Conservation (phyloP, 2,329 filamentous ascomycete genomes). For the Fusarium sp. region DNA sequence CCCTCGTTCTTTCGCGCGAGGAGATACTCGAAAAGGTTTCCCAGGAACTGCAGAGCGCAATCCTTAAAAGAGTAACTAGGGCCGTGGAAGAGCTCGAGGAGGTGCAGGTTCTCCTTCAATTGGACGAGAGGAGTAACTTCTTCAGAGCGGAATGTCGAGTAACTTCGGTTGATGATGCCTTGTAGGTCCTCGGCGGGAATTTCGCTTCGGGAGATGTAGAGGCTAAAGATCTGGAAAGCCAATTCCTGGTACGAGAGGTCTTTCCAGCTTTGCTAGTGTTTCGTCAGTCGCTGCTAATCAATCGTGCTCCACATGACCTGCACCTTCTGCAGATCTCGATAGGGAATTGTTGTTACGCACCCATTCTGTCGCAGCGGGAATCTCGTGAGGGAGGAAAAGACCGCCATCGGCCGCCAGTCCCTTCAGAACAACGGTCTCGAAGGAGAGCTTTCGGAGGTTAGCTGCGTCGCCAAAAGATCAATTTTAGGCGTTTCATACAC, state of each 20-base stretch:
- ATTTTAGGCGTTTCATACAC: slow-evolving; percentile 21
- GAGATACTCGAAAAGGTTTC: slow-evolving; percentile 96
- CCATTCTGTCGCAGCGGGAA: slow-evolving; percentile 75
- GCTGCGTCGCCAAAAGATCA: background rate
- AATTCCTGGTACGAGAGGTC: slow-evolving; percentile 84
- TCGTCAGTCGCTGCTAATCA: slow-evolving; percentile 4
- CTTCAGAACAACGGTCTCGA: slow-evolving; percentile 89
- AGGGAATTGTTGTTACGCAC: slow-evolving; percentile 50
- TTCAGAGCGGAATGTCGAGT: slow-evolving; percentile 84
- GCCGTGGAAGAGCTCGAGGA: slow-evolving; percentile 92
- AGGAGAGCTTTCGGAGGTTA: slow-evolving; percentile 72
- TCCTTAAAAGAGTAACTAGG: slow-evolving; percentile 98
- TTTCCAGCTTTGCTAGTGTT: slow-evolving; percentile 73
- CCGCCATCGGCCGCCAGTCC: slow-evolving; percentile 86
- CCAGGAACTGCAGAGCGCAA: slow-evolving; percentile 85
- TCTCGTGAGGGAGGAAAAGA: slow-evolving; percentile 85
- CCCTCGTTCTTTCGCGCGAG: slow-evolving; percentile 76
- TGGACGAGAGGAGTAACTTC: slow-evolving; percentile 75
- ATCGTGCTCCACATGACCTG: background rate
- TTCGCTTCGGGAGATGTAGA: slow-evolving; percentile 79
- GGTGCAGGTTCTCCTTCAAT: slow-evolving; percentile 76
- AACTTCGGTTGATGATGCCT: slow-evolving; percentile 82
- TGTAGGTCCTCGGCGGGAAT: slow-evolving; percentile 73
- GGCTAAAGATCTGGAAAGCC: slow-evolving; percentile 84
- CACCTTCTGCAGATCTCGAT: too few species aligned